Base-by-base conservation (phyloP, 257 asterid species). In the Jacaranda mimosifolia region DNA sequence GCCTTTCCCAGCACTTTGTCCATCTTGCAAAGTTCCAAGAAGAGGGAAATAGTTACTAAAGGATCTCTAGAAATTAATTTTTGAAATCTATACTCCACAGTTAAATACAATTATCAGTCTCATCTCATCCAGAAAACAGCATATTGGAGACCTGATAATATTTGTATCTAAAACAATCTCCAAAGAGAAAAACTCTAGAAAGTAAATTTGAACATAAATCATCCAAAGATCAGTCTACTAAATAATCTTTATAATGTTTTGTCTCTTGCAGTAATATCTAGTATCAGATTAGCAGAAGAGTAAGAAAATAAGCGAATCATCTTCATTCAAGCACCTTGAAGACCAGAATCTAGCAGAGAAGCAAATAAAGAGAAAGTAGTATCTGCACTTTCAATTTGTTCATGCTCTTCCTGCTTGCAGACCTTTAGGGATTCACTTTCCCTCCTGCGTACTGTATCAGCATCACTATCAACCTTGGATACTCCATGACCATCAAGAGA, bases 311-410 rank as follows among this genome's bases (percentile, higher is more conserved):
- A 75, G 57, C 68, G 56, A 62, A 45, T 67, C 59, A 59, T 59
- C 45, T 36, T 55, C 14, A 77, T 45, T 26, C 62, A 83, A 38
- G 85, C 60, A 95, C 99, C 99, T 95, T 93, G 96, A 74, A 89
- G 87, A 74, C 96, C 87, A 85, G 98, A 93, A 85, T 95, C 97
- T 77, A 96, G 91, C 69, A 96, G 86, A 77, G 94, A 91, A 52
- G 98, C 98, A 88, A 96, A 96, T 70, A 89, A 83, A 43, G 90
- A 84, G 81, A 89, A 87, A 39, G 92, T 91, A 45, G 88, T 79
- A 77, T 91, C 98, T 73, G 89, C 86, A 68, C 84, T 80, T 78
- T 91, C 97, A 42, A 69, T 43, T 38, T 82, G 79, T 35, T 76
- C 91, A 70, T 87, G 87, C 81, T 87, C 91, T 86, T 96, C 99